phyloP scores from a whole-genome alignment of 345 rosid genomes.

The Garcia nutans region DNA sequence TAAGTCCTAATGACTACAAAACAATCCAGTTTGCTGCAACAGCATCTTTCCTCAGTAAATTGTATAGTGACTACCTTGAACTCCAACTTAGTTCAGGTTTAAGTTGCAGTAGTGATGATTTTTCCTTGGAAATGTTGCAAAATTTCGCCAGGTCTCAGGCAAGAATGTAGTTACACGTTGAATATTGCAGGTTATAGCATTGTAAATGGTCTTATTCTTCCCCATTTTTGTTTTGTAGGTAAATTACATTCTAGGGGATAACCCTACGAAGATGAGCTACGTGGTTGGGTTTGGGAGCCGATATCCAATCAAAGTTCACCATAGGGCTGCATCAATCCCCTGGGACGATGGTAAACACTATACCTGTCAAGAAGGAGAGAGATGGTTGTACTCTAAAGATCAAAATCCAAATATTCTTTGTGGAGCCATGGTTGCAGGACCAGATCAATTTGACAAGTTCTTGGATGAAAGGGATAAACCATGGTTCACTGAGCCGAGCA shows the following conservation, averaged over 20 bases:
- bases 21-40: constrained; percentile 54
- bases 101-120: constrained; percentile 31
- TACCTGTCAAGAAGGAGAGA: constrained; percentile 32
- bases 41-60: constrained; percentile 54
- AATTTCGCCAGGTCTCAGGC: constrained; percentile 53
- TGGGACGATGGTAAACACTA: constrained; percentile 35
- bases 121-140: constrained; percentile 39
- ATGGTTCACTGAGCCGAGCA: constrained; percentile 27
- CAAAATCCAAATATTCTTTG: constrained; percentile 26
- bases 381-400: constrained; percentile 19
- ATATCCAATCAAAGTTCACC: constrained; percentile 32
- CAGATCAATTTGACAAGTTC: constrained; percentile 20
- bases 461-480: constrained; percentile 22
- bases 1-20: constrained; percentile 34
- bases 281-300: constrained; percentile 31
- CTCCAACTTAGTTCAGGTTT: constrained; percentile 39
- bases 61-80: constrained; percentile 56
- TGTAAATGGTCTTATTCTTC: neutral
- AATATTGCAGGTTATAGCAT: neutral
- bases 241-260: constrained; percentile 29
- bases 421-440: constrained; percentile 34
- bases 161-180: constrained; percentile 9
- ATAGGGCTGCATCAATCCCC: constrained; percentile 36
- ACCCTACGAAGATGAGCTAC: constrained; percentile 34
- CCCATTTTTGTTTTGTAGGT: constrained; percentile 25